Percentiles rank a stretch among this genome's conserved stretches.
Conservation (phyloP, 352 stramenopile species). For the Phytophthora meadii region DNA sequence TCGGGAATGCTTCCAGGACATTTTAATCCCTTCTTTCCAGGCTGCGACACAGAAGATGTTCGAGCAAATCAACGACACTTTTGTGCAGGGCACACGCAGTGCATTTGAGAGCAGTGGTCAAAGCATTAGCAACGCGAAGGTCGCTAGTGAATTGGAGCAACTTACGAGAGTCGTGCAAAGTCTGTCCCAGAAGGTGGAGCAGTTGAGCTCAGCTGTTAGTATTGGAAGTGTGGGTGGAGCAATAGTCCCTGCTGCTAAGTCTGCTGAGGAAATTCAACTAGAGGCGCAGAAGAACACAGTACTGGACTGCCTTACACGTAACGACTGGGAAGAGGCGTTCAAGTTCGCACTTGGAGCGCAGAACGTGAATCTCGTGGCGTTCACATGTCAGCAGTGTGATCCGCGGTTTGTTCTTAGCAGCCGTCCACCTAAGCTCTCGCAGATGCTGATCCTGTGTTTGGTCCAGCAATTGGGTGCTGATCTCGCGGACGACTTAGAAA, state of each 20-base stretch:
- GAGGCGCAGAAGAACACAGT: slow-evolving; percentile 69
- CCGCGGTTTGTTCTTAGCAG: slow-evolving; percentile 64
- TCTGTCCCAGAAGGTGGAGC: slow-evolving; percentile 72
- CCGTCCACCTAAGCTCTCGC: slow-evolving; percentile 77
- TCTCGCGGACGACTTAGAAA: slow-evolving; percentile 64
- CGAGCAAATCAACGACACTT: slow-evolving; percentile 88
- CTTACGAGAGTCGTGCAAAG: slow-evolving; percentile 65
- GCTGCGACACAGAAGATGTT: slow-evolving; percentile 91
- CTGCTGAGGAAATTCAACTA: slow-evolving; percentile 63
- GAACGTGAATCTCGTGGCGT: slow-evolving; percentile 76
- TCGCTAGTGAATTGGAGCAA: slow-evolving; percentile 67
- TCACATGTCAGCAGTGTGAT: slow-evolving; percentile 76
- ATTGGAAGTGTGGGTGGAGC: slow-evolving; percentile 28
- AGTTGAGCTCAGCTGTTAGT: slow-evolving; percentile 44
- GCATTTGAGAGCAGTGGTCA: slow-evolving; percentile 69
- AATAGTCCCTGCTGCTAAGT: slow-evolving; percentile 27
- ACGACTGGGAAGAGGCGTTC: slow-evolving; percentile 84
- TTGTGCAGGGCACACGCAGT: slow-evolving; percentile 73
- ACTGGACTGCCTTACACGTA: slow-evolving; percentile 48
- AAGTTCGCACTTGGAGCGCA: slow-evolving; percentile 82
- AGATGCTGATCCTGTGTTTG: slow-evolving; percentile 87
- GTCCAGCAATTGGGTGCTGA: slow-evolving; percentile 86
- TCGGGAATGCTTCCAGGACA: slow-evolving; percentile 85
- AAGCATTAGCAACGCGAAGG: slow-evolving; percentile 62
- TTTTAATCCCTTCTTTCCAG: slow-evolving; percentile 89